Percentiles rank a stretch among this genome's conserved stretches.
These are phyloP conservation scores for Trypanosoma theileri DNA, from an alignment of 208 protist species.

Conservation along the genomic window DNA sequence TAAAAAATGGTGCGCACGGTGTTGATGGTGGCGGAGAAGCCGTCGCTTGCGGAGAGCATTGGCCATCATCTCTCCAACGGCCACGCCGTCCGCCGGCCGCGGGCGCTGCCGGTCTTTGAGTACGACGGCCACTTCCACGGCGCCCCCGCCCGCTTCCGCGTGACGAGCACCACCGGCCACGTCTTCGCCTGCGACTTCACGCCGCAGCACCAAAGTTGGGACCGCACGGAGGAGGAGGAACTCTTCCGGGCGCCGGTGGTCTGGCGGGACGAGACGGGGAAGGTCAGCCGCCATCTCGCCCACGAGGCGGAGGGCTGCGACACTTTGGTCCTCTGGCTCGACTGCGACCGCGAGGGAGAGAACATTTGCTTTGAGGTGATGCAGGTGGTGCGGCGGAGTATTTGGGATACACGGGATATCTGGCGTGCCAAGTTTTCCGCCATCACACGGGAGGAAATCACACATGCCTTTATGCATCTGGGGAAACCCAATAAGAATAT, in stretches of 20 bases:
- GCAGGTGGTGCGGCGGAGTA: slow-evolving; percentile 65
- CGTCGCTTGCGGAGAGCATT: slow-evolving; percentile 91
- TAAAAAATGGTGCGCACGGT: slow-evolving; percentile 56
- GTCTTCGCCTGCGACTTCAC: slow-evolving; percentile 92
- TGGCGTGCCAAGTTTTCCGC: slow-evolving; percentile 92
- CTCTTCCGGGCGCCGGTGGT: slow-evolving; percentile 83
- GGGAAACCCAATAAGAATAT: slow-evolving; percentile 90
- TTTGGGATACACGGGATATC: slow-evolving; percentile 66
- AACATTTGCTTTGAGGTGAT: slow-evolving; percentile 98
- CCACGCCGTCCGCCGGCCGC: slow-evolving; percentile 53
- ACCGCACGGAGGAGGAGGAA: slow-evolving; percentile 78
- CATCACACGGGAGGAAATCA: slow-evolving; percentile 87
- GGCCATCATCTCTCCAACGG: slow-evolving; percentile 85
- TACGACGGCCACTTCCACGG: slow-evolving; percentile 76
- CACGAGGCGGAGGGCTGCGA: slow-evolving; percentile 81
- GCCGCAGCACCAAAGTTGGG: slow-evolving; percentile 88
- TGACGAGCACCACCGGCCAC: slow-evolving; percentile 92
- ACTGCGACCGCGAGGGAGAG: slow-evolving; percentile 97
- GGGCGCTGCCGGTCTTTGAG: slow-evolving; percentile 86
- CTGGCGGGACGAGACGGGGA: slow-evolving; percentile 86
- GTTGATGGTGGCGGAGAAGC: slow-evolving; percentile 95
- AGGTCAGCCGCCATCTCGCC: slow-evolving; percentile 82
- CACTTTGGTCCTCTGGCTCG: slow-evolving; percentile 93
- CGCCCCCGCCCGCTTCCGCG: slow-evolving; percentile 62
- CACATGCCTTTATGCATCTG: slow-evolving; percentile 77